A percentile compares a stretch with the other conserved stretches of the same genome.
phyloP scores from a whole-genome alignment of 2,329 filamentous ascomycete species.

The Pochonia chlamydosporia region DNA sequence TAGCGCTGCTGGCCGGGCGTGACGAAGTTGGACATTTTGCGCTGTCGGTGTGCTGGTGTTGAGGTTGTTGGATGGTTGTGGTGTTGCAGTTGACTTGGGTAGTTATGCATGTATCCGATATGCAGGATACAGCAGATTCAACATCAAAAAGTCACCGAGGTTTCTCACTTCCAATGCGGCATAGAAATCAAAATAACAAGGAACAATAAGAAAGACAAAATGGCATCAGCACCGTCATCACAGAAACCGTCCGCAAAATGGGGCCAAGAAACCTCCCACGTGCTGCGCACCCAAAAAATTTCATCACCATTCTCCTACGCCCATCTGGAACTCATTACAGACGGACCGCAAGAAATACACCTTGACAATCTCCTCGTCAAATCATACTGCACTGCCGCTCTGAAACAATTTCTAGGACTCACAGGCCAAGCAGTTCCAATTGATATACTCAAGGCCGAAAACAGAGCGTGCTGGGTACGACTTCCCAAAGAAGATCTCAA shows the following conservation, averaged over 20 bases:
- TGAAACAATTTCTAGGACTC: slow-evolving; percentile 64
- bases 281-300: slow-evolving; percentile 47
- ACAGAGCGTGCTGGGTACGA: slow-evolving; percentile 55
- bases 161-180: too few species aligned
- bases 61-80: neutral
- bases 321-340: slow-evolving; percentile 43
- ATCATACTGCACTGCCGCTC: slow-evolving; percentile 55
- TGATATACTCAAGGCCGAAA: slow-evolving; percentile 61
- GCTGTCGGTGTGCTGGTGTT: neutral
- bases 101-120: slow-evolving; percentile 10
- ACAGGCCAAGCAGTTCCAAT: slow-evolving; percentile 61
- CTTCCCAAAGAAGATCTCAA: slow-evolving; percentile 55
- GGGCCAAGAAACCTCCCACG: slow-evolving; percentile 34
- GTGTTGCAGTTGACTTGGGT: neutral
- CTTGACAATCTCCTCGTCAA: slow-evolving; percentile 60
- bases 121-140: too few species aligned
- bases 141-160: too few species aligned
- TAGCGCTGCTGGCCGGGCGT: slow-evolving; percentile 72
- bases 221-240: neutral
- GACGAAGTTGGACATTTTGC: slow-evolving; percentile 52
- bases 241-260: slow-evolving; percentile 14
- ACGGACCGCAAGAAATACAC: slow-evolving; percentile 14
- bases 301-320: slow-evolving; percentile 51
- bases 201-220: neutral
- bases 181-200: neutral